Evolutionary conservation across 2,329 filamentous ascomycete species (phyloP), one percentile per base, ranked within the genome.

Genomic region (Colletotrichum kahawae): DNA sequence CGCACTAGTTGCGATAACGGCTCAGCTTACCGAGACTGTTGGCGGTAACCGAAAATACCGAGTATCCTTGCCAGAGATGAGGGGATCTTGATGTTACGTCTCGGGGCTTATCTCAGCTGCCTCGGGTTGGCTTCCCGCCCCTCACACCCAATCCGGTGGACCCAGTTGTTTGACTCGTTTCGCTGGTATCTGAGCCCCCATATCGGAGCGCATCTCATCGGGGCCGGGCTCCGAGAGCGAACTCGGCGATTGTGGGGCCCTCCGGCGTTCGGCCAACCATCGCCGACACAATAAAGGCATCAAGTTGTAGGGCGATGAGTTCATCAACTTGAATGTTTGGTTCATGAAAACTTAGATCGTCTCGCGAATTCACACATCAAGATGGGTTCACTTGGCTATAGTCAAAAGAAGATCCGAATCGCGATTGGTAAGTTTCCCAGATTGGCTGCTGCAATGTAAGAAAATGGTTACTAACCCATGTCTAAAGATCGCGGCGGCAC

Each of bases 401-500:
- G 18, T 57, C 24, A 27, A 29, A 57, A 0, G 21, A 57, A 57
- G 16, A 57, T 57, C 54, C 21, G 24, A 57, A 57, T 57, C 0
- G 54, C 54, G 0, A 57, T 57, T 29, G 54, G 54, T 29, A 29
- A 57, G 24, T 51, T 48, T 7, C n/a, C 43, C 4, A 21, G 38
- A 51, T 51, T 4, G n/a, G 10, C 43, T 13, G 0, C n/a, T 51
- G n/a, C 21, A 24, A 3, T 13, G 43, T 13, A 7, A 3, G 43
- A 13, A 21, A 21, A 21, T 51, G 43, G 43, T n/a, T 16, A 0
- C 43, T 21, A 21, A 51, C 43, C n/a, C 43, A 51, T 84, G 66
- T 76, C 82, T 27, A 82, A 84, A 59, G 82, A 93, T 85, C 90
- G 93, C 69, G 93, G 93, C 70, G 93, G 93, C 71, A 94, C 93